Conservation (phyloP, 106 monocot species). For the Chionographis japonica region DNA sequence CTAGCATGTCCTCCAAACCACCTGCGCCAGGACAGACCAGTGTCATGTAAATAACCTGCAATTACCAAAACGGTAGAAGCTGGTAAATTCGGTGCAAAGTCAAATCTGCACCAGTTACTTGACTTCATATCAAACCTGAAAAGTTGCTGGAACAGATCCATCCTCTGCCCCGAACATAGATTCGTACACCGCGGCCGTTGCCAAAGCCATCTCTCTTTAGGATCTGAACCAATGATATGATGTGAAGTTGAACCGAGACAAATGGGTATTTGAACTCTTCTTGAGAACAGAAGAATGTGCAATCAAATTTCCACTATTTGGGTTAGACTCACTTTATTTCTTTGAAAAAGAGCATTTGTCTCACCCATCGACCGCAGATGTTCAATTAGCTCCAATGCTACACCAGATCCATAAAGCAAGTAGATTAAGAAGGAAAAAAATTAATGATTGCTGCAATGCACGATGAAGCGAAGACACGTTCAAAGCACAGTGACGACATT, state of each 20-base stretch:
- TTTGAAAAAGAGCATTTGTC: conserved; percentile 91
- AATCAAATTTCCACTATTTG: neutral
- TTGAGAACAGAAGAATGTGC: neutral
- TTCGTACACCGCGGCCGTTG: conserved; percentile 93
- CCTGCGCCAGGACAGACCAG: too few species aligned
- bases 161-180: conserved; percentile 97
- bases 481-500: too few species aligned
- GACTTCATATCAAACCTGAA: conserved; percentile 51
- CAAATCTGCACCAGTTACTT: too few species aligned
- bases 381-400: conserved; percentile 93
- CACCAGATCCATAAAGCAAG: neutral
- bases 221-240: conserved; percentile 29
- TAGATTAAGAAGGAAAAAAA: too few species aligned
- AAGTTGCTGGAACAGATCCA: conserved; percentile 89
- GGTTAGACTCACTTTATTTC: conserved; percentile 82
- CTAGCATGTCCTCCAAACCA: conserved; percentile 87
- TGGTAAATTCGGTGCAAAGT: too few species aligned
- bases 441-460: too few species aligned
- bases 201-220: conserved; percentile 83
- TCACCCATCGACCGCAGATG: conserved; percentile 92
- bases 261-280: neutral
- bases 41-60: conserved; percentile 95
- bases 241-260: neutral
- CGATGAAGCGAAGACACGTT: too few species aligned
- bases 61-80: neutral